Evolutionary conservation across 2,329 filamentous ascomycete species (phyloP).

Genomic region (Myotisia sp.): DNA sequence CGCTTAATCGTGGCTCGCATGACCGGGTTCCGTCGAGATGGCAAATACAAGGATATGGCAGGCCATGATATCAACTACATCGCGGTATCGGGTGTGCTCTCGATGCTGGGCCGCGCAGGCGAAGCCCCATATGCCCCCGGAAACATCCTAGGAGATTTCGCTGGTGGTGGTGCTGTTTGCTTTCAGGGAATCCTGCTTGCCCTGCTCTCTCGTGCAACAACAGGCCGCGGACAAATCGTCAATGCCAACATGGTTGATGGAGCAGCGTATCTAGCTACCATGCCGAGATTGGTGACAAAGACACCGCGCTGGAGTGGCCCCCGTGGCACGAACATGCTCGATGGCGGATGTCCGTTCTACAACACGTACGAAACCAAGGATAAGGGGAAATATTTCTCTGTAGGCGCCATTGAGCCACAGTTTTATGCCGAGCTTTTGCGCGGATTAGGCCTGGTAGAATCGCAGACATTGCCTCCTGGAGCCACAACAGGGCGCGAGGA

Average conservation of each 20-base stretch:
- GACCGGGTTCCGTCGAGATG: slow-evolving; percentile 80
- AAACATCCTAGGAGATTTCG: slow-evolving; percentile 84
- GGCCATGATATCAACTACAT: slow-evolving; percentile 97
- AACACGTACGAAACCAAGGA: slow-evolving; percentile 77
- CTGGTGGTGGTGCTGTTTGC: slow-evolving; percentile 69
- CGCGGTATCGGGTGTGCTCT: slow-evolving; percentile 66
- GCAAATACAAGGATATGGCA: slow-evolving; percentile 73
- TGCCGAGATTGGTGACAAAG: slow-evolving; percentile 55
- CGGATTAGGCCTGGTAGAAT: slow-evolving; percentile 46
- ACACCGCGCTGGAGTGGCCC: slow-evolving; percentile 47
- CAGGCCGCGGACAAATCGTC: slow-evolving; percentile 69
- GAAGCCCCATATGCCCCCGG: slow-evolving; percentile 63
- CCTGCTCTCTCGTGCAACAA: slow-evolving; percentile 49
- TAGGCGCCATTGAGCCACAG: slow-evolving; percentile 79
- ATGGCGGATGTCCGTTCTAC: slow-evolving; percentile 79
- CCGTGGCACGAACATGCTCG: slow-evolving; percentile 63
- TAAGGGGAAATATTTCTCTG: slow-evolving; percentile 57
- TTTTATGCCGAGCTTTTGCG: slow-evolving; percentile 60
- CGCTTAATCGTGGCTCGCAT: slow-evolving; percentile 69
- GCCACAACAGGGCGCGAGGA: slow-evolving; percentile 46
- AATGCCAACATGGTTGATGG: slow-evolving; percentile 98
- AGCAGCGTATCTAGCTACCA: slow-evolving; percentile 60
- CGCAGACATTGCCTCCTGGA: slow-evolving; percentile 26
- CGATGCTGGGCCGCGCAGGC: slow-evolving; percentile 55
- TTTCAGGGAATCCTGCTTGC: slow-evolving; percentile 74